Conservation (phyloP, 768 basidiomycete genomes). For the Coprinopsis sp. region DNA sequence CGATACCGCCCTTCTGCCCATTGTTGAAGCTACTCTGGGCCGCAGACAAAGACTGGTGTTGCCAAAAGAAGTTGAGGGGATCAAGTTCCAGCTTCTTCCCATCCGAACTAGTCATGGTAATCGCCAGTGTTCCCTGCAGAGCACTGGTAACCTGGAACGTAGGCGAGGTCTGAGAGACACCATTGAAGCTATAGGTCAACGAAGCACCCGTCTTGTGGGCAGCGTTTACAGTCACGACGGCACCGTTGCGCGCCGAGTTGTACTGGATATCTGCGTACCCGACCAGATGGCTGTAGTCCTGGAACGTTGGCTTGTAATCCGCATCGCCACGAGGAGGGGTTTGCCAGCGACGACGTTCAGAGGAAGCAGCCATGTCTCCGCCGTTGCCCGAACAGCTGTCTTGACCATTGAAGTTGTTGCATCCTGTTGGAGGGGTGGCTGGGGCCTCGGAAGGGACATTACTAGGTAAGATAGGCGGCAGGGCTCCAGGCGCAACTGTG, state of each 20-base stretch:
- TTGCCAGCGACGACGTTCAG: slow-evolving; percentile 10
- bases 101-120: slow-evolving; percentile 7
- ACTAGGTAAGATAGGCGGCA: neutral
- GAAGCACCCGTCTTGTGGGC: neutral
- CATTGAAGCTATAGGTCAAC: slow-evolving; percentile 4
- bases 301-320: slow-evolving; percentile 7
- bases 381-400: slow-evolving; percentile 2
- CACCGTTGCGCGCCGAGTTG: slow-evolving; percentile 4
- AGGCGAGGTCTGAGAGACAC: slow-evolving; percentile 2
- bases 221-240: slow-evolving; percentile 7
- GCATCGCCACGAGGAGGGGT: slow-evolving; percentile 6
- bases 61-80: slow-evolving; percentile 9
- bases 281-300: slow-evolving; percentile 10
- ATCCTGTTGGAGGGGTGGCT: slow-evolving; percentile 3
- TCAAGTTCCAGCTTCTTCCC: slow-evolving; percentile 7
- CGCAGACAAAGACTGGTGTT: slow-evolving; percentile 4
- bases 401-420: slow-evolving; percentile 7
- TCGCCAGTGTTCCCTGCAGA: neutral
- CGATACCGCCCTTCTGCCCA: slow-evolving; percentile 9
- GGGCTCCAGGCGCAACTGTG: neutral
- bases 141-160: slow-evolving; percentile 5
- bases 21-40: slow-evolving; percentile 8
- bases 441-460: neutral
- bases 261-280: slow-evolving; percentile 9
- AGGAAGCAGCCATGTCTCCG: slow-evolving; percentile 1